Evolutionary conservation across 176 grass and related monocot genomes (phyloP), one percentile per base, ranked within the genome.

Genomic region (Chloris gayana): DNA sequence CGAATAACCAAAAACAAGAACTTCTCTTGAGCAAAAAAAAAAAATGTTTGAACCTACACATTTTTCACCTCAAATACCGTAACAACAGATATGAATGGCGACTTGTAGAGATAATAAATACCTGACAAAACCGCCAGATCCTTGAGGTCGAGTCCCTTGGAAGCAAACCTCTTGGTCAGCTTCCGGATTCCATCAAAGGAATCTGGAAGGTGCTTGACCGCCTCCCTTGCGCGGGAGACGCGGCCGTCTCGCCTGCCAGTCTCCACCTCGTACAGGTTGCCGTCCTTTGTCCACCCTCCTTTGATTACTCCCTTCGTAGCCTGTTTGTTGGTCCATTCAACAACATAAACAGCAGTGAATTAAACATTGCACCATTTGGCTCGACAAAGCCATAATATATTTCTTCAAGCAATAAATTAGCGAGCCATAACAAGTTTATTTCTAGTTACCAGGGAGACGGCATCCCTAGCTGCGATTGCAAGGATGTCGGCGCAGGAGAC

Each of bases 401-500:
- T 44, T 44, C 10, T 12, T 47, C 2, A 47, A 47, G 45, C 45
- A 14, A 47, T 12, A 47, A 47, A 47, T 47, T 41, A 41, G 39
- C 39, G 8, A 41, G 9, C 1, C 9, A 8, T 41, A 41, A 41
- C 1, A 41, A 41, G 39, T 8, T 41, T 41, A 41, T 41, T 41
- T 41, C 5, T 63, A 5, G 22, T 4, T 64, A 83, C 86, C 78
- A 89, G 73, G 3, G 88, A 89, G 67, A 89, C 83, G 7, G 83
- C 88, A 67, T 89, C 88, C 39, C 88, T 89, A 31, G 87, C 87
- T 7, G 82, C 81, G 26, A 85, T 53, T 72, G 87, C 87, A 42
- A 93, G 5, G 45, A 93, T 93, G 83, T 97, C 94, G 26, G 93
- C 88, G 75, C 93, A 97, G 62, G 90, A 93, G 80, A 97, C 93